Base-by-base conservation (phyloP, 345 rosid genomes). In the Eucalyptus leucophloia region DNA sequence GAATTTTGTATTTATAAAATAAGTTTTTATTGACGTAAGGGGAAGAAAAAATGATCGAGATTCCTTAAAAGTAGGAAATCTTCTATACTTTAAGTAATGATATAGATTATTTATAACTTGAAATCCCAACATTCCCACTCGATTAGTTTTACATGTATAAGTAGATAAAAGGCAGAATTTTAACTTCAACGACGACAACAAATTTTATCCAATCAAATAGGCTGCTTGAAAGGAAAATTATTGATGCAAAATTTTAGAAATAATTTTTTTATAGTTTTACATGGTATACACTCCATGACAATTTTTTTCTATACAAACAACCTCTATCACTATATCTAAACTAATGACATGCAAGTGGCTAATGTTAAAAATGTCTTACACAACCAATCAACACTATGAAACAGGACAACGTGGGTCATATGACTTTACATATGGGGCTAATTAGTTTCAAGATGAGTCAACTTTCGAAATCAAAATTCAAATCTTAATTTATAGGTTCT, bases 401-500 rank as follows among this genome's bases (percentile, higher is more conserved):
- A 65, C 11, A 0, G 2, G 19, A 65, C 21, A 32, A 65, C 3
- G 11, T 65, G 37, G 2, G 1, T 15, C 21, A 15, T 65, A 1
- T n/a, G 5, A 65, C 19, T 16, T n/a, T 30, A 65, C 37, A 7
- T 7, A 65, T 15, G 18, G 1, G 3, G 77, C 11, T n/a, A 14
- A 65, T n/a, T 65, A 17, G 34, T 65, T 65, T n/a, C 19, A 65
- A 15, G 21, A 8, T 65, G 19, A 30, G 37, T n/a, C 21, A 65
- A 65, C 37, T 15, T n/a, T 15, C 6, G 3, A n/a, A 7, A n/a
- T 3, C 6, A 15, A 8, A 16, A n/a, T 65, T 65, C 5, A 16
- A n/a, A n/a, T n/a, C 3, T 65, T 65, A 53, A 1, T 65, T n/a
- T n/a, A n/a, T 15, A 0, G 21, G 3, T 65, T 65, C 0, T 0